A percentile compares a stretch with the other conserved stretches of the same genome.
Conservation (phyloP, 176 grass and related monocot species). For the Juncus effusus region DNA sequence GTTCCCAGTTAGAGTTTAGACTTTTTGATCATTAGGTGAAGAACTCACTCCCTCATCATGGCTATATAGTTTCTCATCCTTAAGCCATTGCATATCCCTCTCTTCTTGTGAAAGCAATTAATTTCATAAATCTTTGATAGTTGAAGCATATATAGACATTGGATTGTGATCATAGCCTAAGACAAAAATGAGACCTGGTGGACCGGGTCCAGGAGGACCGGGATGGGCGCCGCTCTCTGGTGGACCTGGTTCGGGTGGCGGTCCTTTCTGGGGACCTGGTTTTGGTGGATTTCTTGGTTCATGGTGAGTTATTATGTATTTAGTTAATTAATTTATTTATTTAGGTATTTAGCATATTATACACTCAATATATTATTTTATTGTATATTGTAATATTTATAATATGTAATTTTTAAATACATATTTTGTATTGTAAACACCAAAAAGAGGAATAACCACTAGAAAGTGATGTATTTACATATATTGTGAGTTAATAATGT, state of each 20-base stretch:
- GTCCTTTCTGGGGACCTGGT: constrained; percentile 8
- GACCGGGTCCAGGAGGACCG: constrained; percentile 37
- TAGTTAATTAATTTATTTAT: too few species aligned
- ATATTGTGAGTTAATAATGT: too few species aligned
- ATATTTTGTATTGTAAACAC: too few species aligned
- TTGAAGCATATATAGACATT: constrained; percentile 10
- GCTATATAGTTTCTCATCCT: neutral
- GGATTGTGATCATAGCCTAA: constrained; percentile 1
- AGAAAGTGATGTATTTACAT: too few species aligned
- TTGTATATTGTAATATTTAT: too few species aligned
- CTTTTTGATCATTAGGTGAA: constrained; percentile 22
- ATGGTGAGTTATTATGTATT: constrained; percentile 25
- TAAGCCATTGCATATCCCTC: constrained; percentile 1
- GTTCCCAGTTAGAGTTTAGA: neutral
- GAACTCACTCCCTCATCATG: neutral
- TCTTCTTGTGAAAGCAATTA: constrained; percentile 5
- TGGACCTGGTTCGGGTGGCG: constrained; percentile 30
- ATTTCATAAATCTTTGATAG: neutral
- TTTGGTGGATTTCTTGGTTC: constrained; percentile 35
- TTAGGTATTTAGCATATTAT: too few species aligned
- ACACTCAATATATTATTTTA: too few species aligned
- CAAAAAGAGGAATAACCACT: too few species aligned
- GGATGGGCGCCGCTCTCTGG: constrained; percentile 32
- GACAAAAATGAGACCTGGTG: neutral
- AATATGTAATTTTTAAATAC: too few species aligned